Percentiles rank a stretch among this genome's conserved stretches.
Evolutionary conservation across 2,329 filamentous ascomycete species (phyloP).

Genomic region (Penicillium sp.): DNA sequence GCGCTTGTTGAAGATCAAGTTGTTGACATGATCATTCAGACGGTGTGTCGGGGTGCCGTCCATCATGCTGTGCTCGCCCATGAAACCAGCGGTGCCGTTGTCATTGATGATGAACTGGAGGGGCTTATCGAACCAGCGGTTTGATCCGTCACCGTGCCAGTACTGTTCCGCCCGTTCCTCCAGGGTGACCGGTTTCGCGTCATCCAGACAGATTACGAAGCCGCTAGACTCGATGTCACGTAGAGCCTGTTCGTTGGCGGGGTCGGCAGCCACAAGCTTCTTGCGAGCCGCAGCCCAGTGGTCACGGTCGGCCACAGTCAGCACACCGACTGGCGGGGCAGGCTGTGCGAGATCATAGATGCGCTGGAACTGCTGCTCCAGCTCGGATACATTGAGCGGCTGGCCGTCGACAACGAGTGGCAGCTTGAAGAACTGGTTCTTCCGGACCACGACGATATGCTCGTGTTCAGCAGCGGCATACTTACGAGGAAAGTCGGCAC

Average conservation of each 20-base stretch:
- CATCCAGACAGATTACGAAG: conserved; percentile 90
- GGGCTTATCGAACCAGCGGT: conserved; percentile 98
- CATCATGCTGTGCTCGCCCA: conserved; percentile 99
- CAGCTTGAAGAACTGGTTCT: conserved; percentile 98
- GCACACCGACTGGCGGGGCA: conserved; percentile 70
- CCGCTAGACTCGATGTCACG: conserved; percentile 82
- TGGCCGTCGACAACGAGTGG: conserved; percentile 74
- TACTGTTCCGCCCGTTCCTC: conserved; percentile 95
- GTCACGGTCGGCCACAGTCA: conserved; percentile 92
- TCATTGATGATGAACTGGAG: conserved; percentile 97
- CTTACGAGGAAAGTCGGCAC: conserved; percentile 79
- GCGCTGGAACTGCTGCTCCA: conserved; percentile 82
- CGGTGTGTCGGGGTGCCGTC: conserved; percentile 97
- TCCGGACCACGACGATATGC: conserved; percentile 85
- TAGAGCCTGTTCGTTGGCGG: conserved; percentile 73
- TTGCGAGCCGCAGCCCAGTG: conserved; percentile 83
- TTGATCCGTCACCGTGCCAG: conserved; percentile 95
- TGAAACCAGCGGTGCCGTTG: conserved; percentile 95
- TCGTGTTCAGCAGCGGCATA: conserved; percentile 72
- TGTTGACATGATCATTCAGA: conserved; percentile 89
- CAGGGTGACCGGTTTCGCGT: conserved; percentile 83
- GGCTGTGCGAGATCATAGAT: conserved; percentile 75
- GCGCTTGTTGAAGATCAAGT: conserved; percentile 89
- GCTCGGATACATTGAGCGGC: conserved; percentile 82
- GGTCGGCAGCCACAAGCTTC: conserved; percentile 70